A percentile compares a stretch with the other conserved stretches of the same genome.
phyloP scores from a whole-genome alignment of 768 basidiomycete species.

The Serendipita vermifera region DNA sequence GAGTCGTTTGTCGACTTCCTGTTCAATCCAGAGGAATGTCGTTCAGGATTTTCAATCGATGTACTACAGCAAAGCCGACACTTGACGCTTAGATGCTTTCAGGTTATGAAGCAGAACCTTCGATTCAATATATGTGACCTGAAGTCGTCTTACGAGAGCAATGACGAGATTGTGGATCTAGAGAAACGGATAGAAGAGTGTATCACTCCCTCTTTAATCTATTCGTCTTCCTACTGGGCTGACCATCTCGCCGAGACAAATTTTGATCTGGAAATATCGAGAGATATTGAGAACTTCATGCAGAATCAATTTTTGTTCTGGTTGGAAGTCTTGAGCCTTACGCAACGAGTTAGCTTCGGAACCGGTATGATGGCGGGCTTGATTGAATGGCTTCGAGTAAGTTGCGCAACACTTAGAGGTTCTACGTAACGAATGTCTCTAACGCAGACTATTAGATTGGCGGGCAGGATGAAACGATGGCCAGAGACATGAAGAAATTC shows the following conservation, averaged over 20 bases:
- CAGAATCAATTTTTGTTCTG: not conserved
- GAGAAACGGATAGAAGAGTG: not conserved
- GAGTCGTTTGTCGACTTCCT: slow-evolving; percentile 5
- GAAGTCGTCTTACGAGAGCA: not conserved
- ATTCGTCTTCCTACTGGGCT: not conserved
- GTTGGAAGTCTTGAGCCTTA: not conserved
- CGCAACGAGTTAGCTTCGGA: no score
- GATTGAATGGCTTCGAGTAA: no score
- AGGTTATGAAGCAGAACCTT: not conserved
- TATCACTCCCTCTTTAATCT: not conserved
- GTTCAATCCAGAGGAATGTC: not conserved
- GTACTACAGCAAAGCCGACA: no score
- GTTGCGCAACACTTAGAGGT: no score
- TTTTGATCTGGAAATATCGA: not conserved
- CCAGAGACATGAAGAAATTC: no score
- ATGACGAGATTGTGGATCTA: not conserved
- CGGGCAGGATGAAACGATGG: no score
- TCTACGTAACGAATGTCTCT: no score
- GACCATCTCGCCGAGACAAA: not conserved
- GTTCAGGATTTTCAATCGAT: not conserved
- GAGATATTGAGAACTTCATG: not conserved
- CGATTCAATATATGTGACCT: not conserved
- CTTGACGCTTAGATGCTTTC: not conserved
- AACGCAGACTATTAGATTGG: no score
- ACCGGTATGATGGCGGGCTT: no score